Conservation (phyloP, 1,284 basidiomycete species). For the Melanopsichium pennsylvanicum region DNA sequence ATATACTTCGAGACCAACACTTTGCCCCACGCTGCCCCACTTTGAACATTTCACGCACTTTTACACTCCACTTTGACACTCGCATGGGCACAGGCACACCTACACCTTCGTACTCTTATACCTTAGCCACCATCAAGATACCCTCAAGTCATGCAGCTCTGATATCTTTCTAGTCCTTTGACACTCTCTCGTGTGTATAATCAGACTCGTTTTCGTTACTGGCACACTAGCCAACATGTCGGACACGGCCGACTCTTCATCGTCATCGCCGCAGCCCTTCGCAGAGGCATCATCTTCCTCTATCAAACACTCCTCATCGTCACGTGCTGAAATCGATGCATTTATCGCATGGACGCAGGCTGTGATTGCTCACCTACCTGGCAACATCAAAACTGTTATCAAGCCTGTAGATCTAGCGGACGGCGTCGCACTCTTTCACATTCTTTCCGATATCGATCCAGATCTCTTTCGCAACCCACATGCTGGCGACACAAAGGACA, state of each 20-base stretch:
- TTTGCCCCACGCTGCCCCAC: background rate
- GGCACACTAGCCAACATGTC: constrained; percentile 10
- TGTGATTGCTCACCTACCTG: constrained; percentile 19
- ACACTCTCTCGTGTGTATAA: no score
- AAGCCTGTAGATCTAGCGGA: constrained; percentile 48
- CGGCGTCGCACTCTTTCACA: constrained; percentile 52
- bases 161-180: no score
- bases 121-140: no score
- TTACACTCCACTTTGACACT: background rate
- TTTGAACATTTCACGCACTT: background rate
- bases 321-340: constrained; percentile 40
- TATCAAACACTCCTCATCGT: background rate
- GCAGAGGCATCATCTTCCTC: constrained; percentile 3
- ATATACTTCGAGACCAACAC: constrained; percentile 11
- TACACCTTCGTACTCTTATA: no score
- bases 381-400: constrained; percentile 8
- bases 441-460: constrained; percentile 69
- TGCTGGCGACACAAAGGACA: constrained; percentile 70
- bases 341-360: constrained; percentile 49
- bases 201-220: background rate
- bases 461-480: constrained; percentile 73
- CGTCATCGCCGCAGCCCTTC: background rate
- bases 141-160: no score
- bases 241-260: constrained; percentile 2
- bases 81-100: no score